Evolutionary conservation across 2,329 filamentous ascomycete genomes (phyloP), one percentile per base, ranked within the genome.

Genomic region (Xylariaceae sp.): DNA sequence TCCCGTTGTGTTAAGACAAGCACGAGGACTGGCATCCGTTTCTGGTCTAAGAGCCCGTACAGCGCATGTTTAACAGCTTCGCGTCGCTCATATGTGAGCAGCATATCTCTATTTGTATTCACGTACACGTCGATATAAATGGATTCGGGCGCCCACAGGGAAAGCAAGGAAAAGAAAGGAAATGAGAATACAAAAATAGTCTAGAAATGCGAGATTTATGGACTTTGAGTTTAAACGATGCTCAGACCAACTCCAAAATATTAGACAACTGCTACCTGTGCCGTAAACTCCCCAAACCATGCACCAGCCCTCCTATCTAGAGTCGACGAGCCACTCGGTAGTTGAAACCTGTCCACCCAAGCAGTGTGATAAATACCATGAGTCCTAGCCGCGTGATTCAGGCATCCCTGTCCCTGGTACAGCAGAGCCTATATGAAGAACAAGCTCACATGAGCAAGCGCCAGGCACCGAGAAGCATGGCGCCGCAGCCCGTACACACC

Each of bases 401-500:
- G 13, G 13, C 10, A 9, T 16, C 36, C 9, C 16, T n/a, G 5
- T 18, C 41, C 22, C 21, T 16, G 15, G 21, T n/a, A 43, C 41
- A n/a, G 9, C 12, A 3, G 12, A 15, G 12, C 21, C 13, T 7
- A 12, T 7, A 18, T 15, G 6, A 29, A 19, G 32, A 39, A 30
- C 3, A n/a, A 9, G 3, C 26, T 65, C 51, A 87, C 83, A 86
- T 86, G 64, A 87, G 76, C 69, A 87, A 69, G 63, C 84, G 77
- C 84, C 84, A 87, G 59, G 84, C 83, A 84, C 84, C 84, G 62
- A 87, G 74, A 67, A 87, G 68, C 65, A 87, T 70, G 16, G 84
- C 84, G 1, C 84, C 83, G 52, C 85, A 86, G 68, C 83, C 83
- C 0, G 83, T 86, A 65, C 81, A 83, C 37, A 88, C 89, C 68